Evolutionary conservation across 2,329 filamentous ascomycete species (phyloP), one percentile per base, ranked within the genome.

Genomic region (Thelonectria olida): DNA sequence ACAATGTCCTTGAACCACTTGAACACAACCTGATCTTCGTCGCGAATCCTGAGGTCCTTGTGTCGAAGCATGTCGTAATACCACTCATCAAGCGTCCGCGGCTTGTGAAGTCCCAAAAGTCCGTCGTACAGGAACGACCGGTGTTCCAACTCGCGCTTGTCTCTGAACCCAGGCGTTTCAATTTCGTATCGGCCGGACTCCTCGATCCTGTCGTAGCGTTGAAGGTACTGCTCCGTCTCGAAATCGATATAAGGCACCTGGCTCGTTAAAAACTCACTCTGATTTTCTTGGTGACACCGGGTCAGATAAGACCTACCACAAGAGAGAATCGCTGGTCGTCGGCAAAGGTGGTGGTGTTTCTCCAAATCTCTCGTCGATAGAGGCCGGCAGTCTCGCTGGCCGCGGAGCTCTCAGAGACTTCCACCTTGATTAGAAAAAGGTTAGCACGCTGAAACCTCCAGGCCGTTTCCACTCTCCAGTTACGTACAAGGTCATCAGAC

Each of bases 11-110:
- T 17, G 25, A 36, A 42, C 61, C 61, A 64, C 22, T 45, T 53
- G 27, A 51, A 45, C 9, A 64, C 54, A 19, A 64, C 61, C 20
- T 64, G 61, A 20, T 61, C 48, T 22, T 61, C 20, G 10, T 50
- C 39, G 4, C 53, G 61, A 12, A 39, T n/a, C 23, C 15, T 42
- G 15, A 42, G 27, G 7, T 38, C 28, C 4, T 39, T 9, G 2
- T 58, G 15, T 2, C 12, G 27, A 4, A 44, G 44, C 9, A 27
- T 57, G 41, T 53, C 53, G 20, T 54, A 49, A 19, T 60, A 31
- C n/a, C 57, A 61, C 38, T 53, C 52, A n/a, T 64, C 61, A 2
- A 64, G 53, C 1, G 58, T 61, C 42, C 57, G 61, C 4, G 58
- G 34, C n/a, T 7, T 39, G 12, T 64, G 61, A 4, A 64, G 38